Conservation (phyloP, 306 rosid species). For the Elaeagnus macrophylla region DNA sequence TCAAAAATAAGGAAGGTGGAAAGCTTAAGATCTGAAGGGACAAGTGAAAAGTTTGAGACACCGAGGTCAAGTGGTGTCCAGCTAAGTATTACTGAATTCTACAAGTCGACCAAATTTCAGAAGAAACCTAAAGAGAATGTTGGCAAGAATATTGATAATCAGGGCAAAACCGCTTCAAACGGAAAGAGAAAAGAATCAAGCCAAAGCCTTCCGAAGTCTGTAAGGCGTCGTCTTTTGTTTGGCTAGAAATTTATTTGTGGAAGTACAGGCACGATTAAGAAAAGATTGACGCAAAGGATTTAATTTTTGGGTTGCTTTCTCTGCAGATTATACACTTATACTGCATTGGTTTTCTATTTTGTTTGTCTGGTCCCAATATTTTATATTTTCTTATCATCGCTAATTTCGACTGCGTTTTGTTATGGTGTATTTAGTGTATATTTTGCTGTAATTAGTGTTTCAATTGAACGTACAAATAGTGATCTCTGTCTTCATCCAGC, state of each 20-base stretch:
- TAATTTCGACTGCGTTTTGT: too few species aligned
- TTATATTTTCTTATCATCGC: too few species aligned
- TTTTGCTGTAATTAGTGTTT: too few species aligned
- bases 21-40: slow-evolving; percentile 24
- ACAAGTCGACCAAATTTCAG: slow-evolving; percentile 42
- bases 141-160: slow-evolving; percentile 20
- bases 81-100: slow-evolving; percentile 63
- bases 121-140: slow-evolving; percentile 30
- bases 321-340: too few species aligned
- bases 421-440: too few species aligned
- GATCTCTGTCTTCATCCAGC: too few species aligned
- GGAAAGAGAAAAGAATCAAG: slow-evolving; percentile 34
- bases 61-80: slow-evolving; percentile 34
- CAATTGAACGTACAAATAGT: too few species aligned
- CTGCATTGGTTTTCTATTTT: too few species aligned
- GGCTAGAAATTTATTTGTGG: slow-evolving; percentile 22
- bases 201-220: slow-evolving; percentile 54
- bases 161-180: slow-evolving; percentile 26
- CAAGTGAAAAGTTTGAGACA: slow-evolving; percentile 27
- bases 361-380: too few species aligned
- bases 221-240: slow-evolving; percentile 78
- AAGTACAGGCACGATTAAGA: too few species aligned
- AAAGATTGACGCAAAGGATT: too few species aligned
- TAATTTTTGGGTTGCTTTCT: too few species aligned
- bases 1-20: slow-evolving; percentile 35